phyloP scores from a whole-genome alignment of 2,329 filamentous ascomycete genomes.

The Epichloe uncinata region DNA sequence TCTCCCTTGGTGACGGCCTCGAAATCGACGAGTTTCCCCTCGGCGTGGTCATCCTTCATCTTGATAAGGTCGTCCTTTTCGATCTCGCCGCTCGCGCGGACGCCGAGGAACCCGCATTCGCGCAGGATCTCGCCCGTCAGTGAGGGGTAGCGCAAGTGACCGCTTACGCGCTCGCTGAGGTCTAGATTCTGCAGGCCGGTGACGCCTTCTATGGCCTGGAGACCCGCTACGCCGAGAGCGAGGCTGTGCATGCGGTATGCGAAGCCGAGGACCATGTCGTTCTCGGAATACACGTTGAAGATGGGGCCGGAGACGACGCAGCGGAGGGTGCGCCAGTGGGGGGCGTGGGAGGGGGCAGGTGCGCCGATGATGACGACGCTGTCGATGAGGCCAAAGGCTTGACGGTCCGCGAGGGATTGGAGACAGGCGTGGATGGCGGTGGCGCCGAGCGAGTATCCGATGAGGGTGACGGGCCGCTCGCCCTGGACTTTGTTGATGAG shows the following conservation, averaged over 20 bases:
- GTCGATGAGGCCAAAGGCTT: slow-evolving; percentile 74
- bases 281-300: slow-evolving; percentile 78
- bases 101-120: slow-evolving; percentile 36
- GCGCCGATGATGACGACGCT: slow-evolving; percentile 72
- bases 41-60: slow-evolving; percentile 25
- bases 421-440: slow-evolving; percentile 75
- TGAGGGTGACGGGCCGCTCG: slow-evolving; percentile 64
- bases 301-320: slow-evolving; percentile 68
- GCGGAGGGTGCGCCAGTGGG: slow-evolving; percentile 63
- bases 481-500: slow-evolving; percentile 72
- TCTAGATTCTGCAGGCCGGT: slow-evolving; percentile 48
- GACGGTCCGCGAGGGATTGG: slow-evolving; percentile 59
- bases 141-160: slow-evolving; percentile 38
- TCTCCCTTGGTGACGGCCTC: slow-evolving; percentile 7
- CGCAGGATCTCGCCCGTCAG: slow-evolving; percentile 38
- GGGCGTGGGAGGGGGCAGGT: slow-evolving; percentile 57
- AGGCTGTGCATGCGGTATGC: slow-evolving; percentile 75
- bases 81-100: slow-evolving; percentile 31
- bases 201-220: slow-evolving; percentile 59
- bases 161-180: slow-evolving; percentile 37
- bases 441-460: slow-evolving; percentile 73
- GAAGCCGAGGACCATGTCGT: slow-evolving; percentile 79
- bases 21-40: slow-evolving; percentile 19
- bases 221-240: slow-evolving; percentile 69
- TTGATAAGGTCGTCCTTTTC: slow-evolving; percentile 39